A percentile compares a stretch with the other conserved stretches of the same genome.
Evolutionary conservation across 495 filamentous ascomycete genomes (phyloP).

Genomic region (Cudoniella acicularis): DNA sequence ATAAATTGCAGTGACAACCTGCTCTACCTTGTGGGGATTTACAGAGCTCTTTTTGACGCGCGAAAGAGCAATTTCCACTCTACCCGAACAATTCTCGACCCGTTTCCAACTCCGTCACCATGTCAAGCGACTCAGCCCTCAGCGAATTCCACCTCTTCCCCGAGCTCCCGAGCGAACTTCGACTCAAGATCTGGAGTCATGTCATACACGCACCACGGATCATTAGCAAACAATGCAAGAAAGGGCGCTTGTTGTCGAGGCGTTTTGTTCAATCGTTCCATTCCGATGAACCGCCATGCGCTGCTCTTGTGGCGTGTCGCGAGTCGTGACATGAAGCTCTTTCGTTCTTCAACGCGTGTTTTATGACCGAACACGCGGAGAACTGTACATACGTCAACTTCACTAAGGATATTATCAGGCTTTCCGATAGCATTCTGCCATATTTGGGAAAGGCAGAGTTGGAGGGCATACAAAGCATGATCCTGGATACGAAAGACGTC

Average conservation of each 20-base stretch:
- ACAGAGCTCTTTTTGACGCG: no score
- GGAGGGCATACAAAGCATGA: not conserved
- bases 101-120: no score
- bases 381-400: slow-evolving; percentile 11
- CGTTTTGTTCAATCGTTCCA: not conserved
- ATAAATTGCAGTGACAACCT: no score
- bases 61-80: not conserved
- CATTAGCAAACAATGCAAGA: slow-evolving; percentile 6
- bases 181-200: slow-evolving; percentile 18
- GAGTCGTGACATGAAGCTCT: slow-evolving; percentile 15
- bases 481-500: slow-evolving; percentile 10
- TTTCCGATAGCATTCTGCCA: slow-evolving; percentile 1
- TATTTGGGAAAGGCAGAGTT: slow-evolving; percentile 5
- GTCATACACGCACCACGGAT: slow-evolving; percentile 2
- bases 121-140: no score
- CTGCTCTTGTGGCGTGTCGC: slow-evolving; percentile 2
- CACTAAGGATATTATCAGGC: slow-evolving; percentile 1
- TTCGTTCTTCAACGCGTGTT: slow-evolving; percentile 2
- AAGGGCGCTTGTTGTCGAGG: not conserved
- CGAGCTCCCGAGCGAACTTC: slow-evolving; percentile 20
- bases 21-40: no score
- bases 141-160: slow-evolving; percentile 15
- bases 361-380: not conserved
- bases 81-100: no score
- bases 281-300: not conserved